These are phyloP conservation scores for Quercus rubra DNA, from an alignment of 306 rosid species.

Conservation along the genomic window DNA sequence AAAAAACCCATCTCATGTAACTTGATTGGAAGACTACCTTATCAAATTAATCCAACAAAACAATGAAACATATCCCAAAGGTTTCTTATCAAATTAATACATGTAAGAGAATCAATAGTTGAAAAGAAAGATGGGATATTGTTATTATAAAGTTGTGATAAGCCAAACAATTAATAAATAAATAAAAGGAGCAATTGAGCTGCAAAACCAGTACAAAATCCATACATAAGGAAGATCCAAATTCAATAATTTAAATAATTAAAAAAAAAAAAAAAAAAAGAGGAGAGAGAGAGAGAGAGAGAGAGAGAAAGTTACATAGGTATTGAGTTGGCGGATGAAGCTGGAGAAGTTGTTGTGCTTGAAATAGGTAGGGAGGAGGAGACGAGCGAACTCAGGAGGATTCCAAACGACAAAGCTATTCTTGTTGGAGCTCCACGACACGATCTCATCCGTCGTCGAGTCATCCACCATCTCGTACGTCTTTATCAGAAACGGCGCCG, in stretches of 20 bases:
- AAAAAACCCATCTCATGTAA: not conserved
- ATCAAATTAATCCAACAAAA: not conserved
- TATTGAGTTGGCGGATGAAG: constrained; percentile 97
- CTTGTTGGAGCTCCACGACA: constrained; percentile 75
- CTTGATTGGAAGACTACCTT: not conserved
- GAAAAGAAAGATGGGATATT: too few species aligned
- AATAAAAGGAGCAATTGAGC: too few species aligned
- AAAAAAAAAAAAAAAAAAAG: not conserved
- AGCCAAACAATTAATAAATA: too few species aligned
- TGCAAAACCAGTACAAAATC: too few species aligned
- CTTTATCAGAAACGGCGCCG: constrained; percentile 85
- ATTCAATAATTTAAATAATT: not conserved
- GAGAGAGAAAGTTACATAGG: constrained; percentile 56
- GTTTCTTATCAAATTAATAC: not conserved
- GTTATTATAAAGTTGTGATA: too few species aligned
- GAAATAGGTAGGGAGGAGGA: constrained; percentile 84
- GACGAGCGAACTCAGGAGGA: constrained; percentile 79
- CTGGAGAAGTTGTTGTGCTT: constrained; percentile 97
- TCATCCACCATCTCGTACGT: constrained; percentile 96
- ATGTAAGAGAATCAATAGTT: not conserved
- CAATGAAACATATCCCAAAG: not conserved
- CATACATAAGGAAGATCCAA: too few species aligned
- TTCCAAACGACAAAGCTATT: constrained; percentile 92
- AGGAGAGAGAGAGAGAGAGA: not conserved
- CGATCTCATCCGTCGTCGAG: constrained; percentile 67